Base-by-base conservation (phyloP, 2,329 filamentous ascomycete genomes). In the Sporothrix luriei region DNA sequence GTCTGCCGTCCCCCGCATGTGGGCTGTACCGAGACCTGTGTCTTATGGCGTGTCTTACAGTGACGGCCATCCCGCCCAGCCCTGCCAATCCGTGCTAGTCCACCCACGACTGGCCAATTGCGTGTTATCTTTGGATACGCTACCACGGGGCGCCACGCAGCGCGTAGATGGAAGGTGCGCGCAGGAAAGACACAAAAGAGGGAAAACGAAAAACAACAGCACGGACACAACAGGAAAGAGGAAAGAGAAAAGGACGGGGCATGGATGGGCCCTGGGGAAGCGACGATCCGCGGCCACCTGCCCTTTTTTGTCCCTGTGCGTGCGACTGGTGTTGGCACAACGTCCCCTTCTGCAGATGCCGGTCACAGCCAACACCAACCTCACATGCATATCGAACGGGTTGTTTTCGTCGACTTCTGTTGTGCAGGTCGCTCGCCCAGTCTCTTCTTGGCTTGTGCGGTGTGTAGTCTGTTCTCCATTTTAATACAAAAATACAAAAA, bases 251-350 rank as follows among this genome's bases (percentile, higher is more conserved):
- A 33, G 38, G 38, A 40, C 38, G 38, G 40, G 14, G 29, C 21
- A 19, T 49, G 29, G 46, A 48, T 52, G 64, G 57, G 38, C 68
- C 57, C 26, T 11, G 24, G 43, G 40, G 10, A 21, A 40, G 46
- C 55, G 68, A 43, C 68, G 61, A 69, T 64, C 61, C 40, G 16
- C 38, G 48, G 49, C 38, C 68, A 69, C 68, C 68, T 69, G 61
- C 68, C 68, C 48, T 46, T 69, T 69, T 69, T 51, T 69, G 68
- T 24, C 14, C 16, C 4, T 26, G 21, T 54, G 21, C 11, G 1
- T 16, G 48, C 64, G 10, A 26, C 62, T 14, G 13, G 14, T 33
- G 19, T 52, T 33, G 33, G 48, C 46, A 40, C 29, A 59, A 59
- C 3, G 19, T 5, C 29, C 54, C 16, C 16, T 16, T 24, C 21